Evolutionary conservation across 306 rosid species (phyloP), one percentile per base, ranked within the genome.

Genomic region (Cicer yamashitae): DNA sequence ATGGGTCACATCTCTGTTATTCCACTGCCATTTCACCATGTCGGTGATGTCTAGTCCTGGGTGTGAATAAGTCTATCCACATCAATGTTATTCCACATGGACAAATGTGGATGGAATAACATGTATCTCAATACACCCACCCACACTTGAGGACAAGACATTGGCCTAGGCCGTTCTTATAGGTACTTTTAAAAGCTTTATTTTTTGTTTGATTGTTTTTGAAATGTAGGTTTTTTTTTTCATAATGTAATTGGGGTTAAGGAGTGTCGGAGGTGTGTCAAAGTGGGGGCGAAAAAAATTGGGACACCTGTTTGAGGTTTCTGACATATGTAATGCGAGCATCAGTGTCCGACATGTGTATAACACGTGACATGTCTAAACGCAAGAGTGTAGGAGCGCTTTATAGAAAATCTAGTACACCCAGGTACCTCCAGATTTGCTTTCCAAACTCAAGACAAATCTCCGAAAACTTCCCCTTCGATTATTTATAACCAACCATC

Each of bases 361-460:
- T 57, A 30, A 57, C 40, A 57, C 14, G 11, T 25, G 57, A 51
- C 7, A 25, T 56, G 13, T 57, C 63, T 57, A 57, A 57, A 22
- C 38, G 15, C 3, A 10, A 10, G 38, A 22, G 63, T 57, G 37
- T 18, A 18, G 6, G 61, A 30, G 34, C 9, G n/a, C 37, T 20
- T 9, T 56, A 8, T 62, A 38, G 25, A 38, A 62, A 62, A 62
- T 38, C 45, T 39, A 62, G 9, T 62, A 39, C 48, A 62, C 25
- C 30, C 30, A 62, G 25, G 30, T 39, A 62, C 39, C 54, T 1
- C 46, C 18, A 6, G 11, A 44, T 45, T 66, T 10, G 25, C 39
- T 18, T 66, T 66, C 53, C 52, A 66, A 66, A 37, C 68, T 62
- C 46, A n/a, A 39, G 54, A 14, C 13, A 17, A 41, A 43, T 45